Evolutionary conservation across 1,139 yeast species (phyloP), one percentile per base, ranked within the genome.

Genomic region (Kluyveromyces sp.): DNA sequence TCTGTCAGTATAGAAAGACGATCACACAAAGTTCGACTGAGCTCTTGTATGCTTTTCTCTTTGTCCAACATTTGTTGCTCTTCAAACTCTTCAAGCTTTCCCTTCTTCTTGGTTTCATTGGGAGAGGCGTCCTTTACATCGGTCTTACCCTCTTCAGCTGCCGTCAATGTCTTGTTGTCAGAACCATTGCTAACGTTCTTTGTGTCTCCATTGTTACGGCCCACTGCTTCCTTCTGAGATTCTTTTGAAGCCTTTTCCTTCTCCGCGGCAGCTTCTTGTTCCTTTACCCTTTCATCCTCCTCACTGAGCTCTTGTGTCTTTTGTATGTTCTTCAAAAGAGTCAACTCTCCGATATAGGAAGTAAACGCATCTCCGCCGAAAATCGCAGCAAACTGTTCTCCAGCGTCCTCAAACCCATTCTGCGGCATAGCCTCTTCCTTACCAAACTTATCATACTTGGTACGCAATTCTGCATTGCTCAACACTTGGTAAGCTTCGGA

Each of bases 281-380:
- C 67, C 46, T 57, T 53, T 36, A 59, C 58, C n/a, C 51, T 53
- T 36, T 64, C 67, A 30, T 62, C 64, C 32, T 64, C 70, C 48
- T 70, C 76, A 29, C 71, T 75, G 18, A 67, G 60, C 31, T 69
- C 75, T 40, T 76, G 74, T 34, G 86, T 77, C 63, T 85, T 83
- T 33, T 82, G 73, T 56, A 89, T 61, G 57, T 92, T 95, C 61
- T 80, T 83, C 60, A 89, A 68, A 60, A 92, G 70, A n/a, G 94
- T 79, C 51, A 92, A 70, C 63, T 89, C 96, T 3, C 98, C 98
- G 56, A 89, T 85, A 73, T 88, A 83, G 45, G 82, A 84, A 39
- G 74, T 77, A 64, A 89, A 89, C 2, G 94, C 92, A 48, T 85
- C 95, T 33, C 97, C 97, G 38, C 97, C 97, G 64, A 88, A 88